phyloP scores from a whole-genome alignment of 257 asterid species.

The Hygrophila difformis region DNA sequence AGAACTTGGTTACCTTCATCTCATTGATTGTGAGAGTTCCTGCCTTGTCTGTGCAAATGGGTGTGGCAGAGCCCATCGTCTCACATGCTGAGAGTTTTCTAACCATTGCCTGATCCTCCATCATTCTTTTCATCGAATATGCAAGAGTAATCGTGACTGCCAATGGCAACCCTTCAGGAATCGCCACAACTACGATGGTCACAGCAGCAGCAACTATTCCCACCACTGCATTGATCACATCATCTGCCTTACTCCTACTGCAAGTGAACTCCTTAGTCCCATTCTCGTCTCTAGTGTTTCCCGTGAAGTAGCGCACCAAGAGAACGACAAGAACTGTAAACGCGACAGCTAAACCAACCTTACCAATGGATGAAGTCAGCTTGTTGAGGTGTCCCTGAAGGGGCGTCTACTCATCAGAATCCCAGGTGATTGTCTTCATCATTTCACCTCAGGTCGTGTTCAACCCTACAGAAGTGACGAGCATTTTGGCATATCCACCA shows the following conservation, averaged over 20 bases:
- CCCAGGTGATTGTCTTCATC: slow-evolving; percentile 33
- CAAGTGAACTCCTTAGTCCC: slow-evolving; percentile 29
- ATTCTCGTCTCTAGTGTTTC: slow-evolving; percentile 23
- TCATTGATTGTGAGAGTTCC: slow-evolving; percentile 40
- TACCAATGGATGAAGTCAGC: slow-evolving; percentile 40
- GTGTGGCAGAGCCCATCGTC: slow-evolving; percentile 50
- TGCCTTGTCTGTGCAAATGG: slow-evolving; percentile 40
- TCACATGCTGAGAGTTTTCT: slow-evolving; percentile 50
- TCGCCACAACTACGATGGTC: slow-evolving; percentile 42
- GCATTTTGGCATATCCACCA: slow-evolving; percentile 18
- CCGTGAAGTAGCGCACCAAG: slow-evolving; percentile 36
- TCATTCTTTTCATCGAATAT: slow-evolving; percentile 49
- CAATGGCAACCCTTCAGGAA: slow-evolving; percentile 52
- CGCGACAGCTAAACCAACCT: slow-evolving; percentile 37
- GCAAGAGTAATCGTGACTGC: slow-evolving; percentile 55
- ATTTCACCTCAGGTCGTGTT: slow-evolving; percentile 43
- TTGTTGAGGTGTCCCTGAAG: slow-evolving; percentile 34
- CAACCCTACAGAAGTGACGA: slow-evolving; percentile 19
- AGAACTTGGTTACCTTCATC: slow-evolving; percentile 39
- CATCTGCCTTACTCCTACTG: slow-evolving; percentile 23
- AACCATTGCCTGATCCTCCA: slow-evolving; percentile 51
- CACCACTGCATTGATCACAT: slow-evolving; percentile 35
- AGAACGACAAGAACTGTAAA: slow-evolving; percentile 34
- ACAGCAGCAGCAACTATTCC: slow-evolving; percentile 35
- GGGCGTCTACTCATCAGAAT: slow-evolving; percentile 35